phyloP scores from a whole-genome alignment of 805 yeast genomes.

The Maudiozyma turicensis region DNA sequence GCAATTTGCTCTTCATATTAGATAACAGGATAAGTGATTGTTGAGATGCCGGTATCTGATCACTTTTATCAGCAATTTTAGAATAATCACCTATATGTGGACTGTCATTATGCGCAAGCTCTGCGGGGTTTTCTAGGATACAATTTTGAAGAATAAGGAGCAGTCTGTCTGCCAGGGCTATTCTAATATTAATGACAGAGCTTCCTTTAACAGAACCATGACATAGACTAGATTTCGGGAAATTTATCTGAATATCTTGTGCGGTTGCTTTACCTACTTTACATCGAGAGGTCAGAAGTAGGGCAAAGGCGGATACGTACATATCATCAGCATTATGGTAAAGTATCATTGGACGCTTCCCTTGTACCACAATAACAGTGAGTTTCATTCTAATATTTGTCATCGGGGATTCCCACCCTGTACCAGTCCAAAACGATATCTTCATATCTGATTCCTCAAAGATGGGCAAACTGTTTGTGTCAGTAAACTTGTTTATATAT shows the following conservation, averaged over 20 bases:
- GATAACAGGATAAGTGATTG: constrained; percentile 6
- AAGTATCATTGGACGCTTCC: constrained; percentile 6
- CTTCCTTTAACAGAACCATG: neutral
- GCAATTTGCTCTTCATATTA: constrained; percentile 16
- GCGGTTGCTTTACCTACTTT: constrained; percentile 18
- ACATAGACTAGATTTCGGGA: constrained; percentile 4
- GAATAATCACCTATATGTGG: neutral
- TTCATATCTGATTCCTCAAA: neutral
- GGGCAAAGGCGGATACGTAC: constrained; percentile 7
- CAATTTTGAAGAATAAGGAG: neutral
- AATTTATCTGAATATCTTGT: constrained; percentile 20
- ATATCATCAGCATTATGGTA: constrained; percentile 6
- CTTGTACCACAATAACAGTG: constrained; percentile 3
- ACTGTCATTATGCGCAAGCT: too few relatives aligned
- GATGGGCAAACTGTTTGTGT: neutral
- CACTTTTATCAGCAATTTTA: neutral
- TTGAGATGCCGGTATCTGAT: constrained; percentile 1
- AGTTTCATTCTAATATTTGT: constrained; percentile 3
- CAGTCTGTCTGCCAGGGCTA: neutral
- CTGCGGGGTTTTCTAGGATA: neutral
- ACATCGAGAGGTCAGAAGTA: constrained; percentile 12
- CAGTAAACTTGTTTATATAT: neutral
- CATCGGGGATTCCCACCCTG: constrained; percentile 13
- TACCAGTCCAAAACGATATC: constrained; percentile 12
- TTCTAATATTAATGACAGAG: neutral